Evolutionary conservation across 805 yeast genomes (phyloP).

Genomic region (Kazachstania africana): DNA sequence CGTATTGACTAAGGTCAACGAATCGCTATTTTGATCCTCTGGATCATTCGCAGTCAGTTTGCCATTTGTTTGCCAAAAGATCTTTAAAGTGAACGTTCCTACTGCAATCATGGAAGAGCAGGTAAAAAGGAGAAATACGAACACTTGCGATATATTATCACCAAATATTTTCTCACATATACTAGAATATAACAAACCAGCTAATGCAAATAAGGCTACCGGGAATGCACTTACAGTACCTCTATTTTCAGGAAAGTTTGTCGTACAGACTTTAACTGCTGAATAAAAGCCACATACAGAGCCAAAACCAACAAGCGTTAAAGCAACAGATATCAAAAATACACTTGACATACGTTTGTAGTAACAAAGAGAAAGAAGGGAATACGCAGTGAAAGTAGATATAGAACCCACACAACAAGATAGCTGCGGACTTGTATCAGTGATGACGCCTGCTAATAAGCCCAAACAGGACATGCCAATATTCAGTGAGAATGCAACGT

Average conservation of each 20-base stretch:
- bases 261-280: slow-evolving; percentile 34
- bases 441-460: slow-evolving; percentile 55
- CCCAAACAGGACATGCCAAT: slow-evolving; percentile 64
- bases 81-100: slow-evolving; percentile 20
- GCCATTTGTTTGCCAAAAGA: too few species aligned
- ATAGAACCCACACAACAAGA: slow-evolving; percentile 46
- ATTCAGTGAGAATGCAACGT: slow-evolving; percentile 48
- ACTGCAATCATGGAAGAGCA: slow-evolving; percentile 30
- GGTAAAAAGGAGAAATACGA: slow-evolving; percentile 41
- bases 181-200: slow-evolving; percentile 54
- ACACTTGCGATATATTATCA: slow-evolving; percentile 42
- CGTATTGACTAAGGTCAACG: too few species aligned
- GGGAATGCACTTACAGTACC: slow-evolving; percentile 64
- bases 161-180: slow-evolving; percentile 42
- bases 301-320: slow-evolving; percentile 51
- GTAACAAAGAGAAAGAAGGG: slow-evolving; percentile 38
- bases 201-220: slow-evolving; percentile 56
- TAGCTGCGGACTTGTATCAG: slow-evolving; percentile 42
- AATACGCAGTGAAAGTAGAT: slow-evolving; percentile 44
- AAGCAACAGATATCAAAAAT: slow-evolving; percentile 34
- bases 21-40: too few species aligned
- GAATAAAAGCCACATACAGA: slow-evolving; percentile 50
- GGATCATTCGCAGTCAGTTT: too few species aligned
- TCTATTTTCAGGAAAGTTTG: slow-evolving; percentile 59
- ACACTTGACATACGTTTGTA: slow-evolving; percentile 30